Evolutionary conservation across 495 filamentous ascomycete species (phyloP).

Genomic region (Arthonia radiata): DNA sequence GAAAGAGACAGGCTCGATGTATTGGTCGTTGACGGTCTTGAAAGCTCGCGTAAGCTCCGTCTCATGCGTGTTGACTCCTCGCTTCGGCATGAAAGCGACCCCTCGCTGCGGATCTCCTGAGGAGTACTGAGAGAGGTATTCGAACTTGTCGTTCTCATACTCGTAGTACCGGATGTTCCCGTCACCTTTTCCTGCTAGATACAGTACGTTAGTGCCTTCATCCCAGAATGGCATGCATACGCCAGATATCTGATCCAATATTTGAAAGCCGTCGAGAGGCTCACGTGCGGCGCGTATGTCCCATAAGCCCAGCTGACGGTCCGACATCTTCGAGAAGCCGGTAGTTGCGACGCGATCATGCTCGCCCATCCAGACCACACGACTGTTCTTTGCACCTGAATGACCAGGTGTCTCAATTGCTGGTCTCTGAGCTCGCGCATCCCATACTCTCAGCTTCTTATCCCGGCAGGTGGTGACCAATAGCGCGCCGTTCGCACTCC

Average conservation of each 20-base stretch:
- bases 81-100: constrained; percentile 82
- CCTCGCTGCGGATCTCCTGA: constrained; percentile 83
- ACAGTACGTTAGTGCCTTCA: constrained; percentile 76
- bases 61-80: constrained; percentile 83
- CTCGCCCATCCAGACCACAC: constrained; percentile 88
- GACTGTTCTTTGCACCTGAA: constrained; percentile 85
- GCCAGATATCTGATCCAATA: constrained; percentile 80
- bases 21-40: constrained; percentile 85
- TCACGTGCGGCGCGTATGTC: constrained; percentile 57
- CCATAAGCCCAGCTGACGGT: constrained; percentile 87
- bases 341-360: constrained; percentile 85
- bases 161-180: constrained; percentile 98
- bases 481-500: constrained; percentile 77
- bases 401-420: constrained; percentile 71
- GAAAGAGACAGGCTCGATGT: constrained; percentile 93
- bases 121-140: constrained; percentile 87
- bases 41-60: constrained; percentile 89
- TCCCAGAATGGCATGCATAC: constrained; percentile 99
- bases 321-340: constrained; percentile 94
- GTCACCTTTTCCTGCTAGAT: constrained; percentile 89
- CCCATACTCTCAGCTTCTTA: constrained; percentile 95
- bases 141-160: constrained; percentile 92
- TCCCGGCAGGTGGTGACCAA: constrained; percentile 86
- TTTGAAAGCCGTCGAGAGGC: constrained; percentile 69
- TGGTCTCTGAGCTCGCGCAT: constrained; percentile 74